Evolutionary conservation across 805 yeast genomes (phyloP).

Genomic region (Wickerhamomyces ciferrii): DNA sequence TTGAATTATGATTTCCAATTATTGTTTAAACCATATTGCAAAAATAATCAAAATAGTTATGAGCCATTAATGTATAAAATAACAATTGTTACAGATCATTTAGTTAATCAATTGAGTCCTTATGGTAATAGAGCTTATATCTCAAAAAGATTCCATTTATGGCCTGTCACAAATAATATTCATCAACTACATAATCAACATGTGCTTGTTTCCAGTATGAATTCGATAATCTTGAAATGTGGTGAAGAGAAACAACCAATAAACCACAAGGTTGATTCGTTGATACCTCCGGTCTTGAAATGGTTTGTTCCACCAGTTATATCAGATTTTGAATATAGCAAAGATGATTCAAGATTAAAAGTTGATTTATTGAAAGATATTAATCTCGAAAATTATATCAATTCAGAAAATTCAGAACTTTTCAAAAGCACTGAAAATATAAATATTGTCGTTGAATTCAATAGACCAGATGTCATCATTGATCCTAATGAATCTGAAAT

Average conservation of each 20-base stretch:
- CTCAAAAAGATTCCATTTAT: conserved; percentile 11
- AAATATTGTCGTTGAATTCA: conserved; percentile 18
- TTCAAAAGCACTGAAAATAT: conserved; percentile 5
- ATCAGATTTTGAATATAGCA: conserved; percentile 1
- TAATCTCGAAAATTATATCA: conserved; percentile 8
- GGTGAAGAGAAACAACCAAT: not conserved
- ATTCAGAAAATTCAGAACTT: not conserved
- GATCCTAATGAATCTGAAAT: conserved; percentile 14
- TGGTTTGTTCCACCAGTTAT: conserved; percentile 16
- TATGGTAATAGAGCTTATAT: conserved; percentile 11
- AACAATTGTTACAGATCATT: conserved; percentile 12
- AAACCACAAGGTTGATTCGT: not conserved
- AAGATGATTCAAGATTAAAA: conserved; percentile 4
- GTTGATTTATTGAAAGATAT: conserved; percentile 11
- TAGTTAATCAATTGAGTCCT: conserved; percentile 10
- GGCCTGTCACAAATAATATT: conserved; percentile 21
- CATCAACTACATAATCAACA: conserved; percentile 14
- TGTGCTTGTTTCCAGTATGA: conserved; percentile 14
- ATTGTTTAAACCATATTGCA: conserved; percentile 10
- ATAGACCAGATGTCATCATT: conserved; percentile 11
- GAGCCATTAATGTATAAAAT: conserved; percentile 18
- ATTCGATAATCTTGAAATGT: conserved; percentile 16
- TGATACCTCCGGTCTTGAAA: conserved; percentile 13
- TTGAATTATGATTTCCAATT: conserved; percentile 17
- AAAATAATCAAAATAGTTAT: not conserved